Evolutionary conservation across 2,329 filamentous ascomycete species (phyloP).

Genomic region (Alternaria metachromatica): DNA sequence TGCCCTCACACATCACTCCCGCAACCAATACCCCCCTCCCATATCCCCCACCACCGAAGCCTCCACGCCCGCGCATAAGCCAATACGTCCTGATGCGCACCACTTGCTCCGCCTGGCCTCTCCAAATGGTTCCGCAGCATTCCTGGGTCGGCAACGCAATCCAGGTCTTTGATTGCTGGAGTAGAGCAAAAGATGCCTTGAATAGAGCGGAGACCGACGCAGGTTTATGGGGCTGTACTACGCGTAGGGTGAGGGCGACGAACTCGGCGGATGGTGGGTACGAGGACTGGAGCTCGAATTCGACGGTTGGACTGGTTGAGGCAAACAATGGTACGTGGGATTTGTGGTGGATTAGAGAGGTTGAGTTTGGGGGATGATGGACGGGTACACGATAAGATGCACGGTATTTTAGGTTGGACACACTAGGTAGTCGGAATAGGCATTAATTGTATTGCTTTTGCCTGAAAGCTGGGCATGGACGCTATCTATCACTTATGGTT

Average conservation of each 20-base stretch:
- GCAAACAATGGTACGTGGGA: not conserved
- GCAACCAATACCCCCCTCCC: not conserved
- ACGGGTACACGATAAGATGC: not conserved
- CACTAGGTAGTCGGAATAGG: too few species aligned
- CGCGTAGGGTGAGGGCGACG: not conserved
- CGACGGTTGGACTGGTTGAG: not conserved
- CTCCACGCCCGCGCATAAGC: not conserved
- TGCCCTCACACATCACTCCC: not conserved
- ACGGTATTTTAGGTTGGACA: not conserved
- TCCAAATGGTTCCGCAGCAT: not conserved
- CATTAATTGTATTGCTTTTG: too few species aligned
- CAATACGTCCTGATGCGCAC: not conserved
- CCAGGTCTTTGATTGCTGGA: not conserved
- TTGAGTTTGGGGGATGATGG: not conserved
- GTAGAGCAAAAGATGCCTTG: not conserved
- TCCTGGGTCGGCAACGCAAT: not conserved
- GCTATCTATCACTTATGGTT: not conserved
- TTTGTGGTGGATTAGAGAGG: not conserved
- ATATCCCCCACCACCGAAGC: not conserved
- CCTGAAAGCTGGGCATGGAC: too few species aligned
- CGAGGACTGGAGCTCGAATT: not conserved
- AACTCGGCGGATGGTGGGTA: not conserved
- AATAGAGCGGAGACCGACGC: not conserved
- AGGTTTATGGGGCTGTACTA: not conserved
- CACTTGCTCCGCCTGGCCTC: not conserved